A percentile compares a stretch with the other conserved stretches of the same genome.
phyloP scores from a whole-genome alignment of 768 basidiomycete species.

The Hypholoma sublateritium region DNA sequence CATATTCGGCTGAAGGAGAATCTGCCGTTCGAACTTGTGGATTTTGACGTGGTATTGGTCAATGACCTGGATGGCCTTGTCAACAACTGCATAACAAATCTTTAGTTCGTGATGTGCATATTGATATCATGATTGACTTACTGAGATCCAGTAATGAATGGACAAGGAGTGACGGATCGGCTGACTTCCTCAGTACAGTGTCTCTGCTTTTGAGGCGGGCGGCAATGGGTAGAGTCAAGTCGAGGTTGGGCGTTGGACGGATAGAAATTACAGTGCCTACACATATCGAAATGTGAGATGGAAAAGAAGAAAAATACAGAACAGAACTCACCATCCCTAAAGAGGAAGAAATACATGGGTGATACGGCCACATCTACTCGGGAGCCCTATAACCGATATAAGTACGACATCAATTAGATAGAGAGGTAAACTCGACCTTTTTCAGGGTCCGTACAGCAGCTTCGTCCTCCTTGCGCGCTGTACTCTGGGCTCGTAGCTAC shows the following conservation, averaged over 20 bases:
- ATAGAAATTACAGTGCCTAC: constrained; percentile 69
- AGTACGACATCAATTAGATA: neutral
- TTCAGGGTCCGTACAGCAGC: constrained; percentile 31
- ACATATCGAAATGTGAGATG: neutral
- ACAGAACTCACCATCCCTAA: constrained; percentile 53
- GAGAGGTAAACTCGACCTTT: constrained; percentile 17
- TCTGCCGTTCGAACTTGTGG: constrained; percentile 55
- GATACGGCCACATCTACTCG: constrained; percentile 57
- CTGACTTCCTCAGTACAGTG: constrained; percentile 58
- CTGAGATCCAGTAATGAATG: constrained; percentile 66
- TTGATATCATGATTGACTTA: constrained; percentile 19
- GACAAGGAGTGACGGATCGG: constrained; percentile 68
- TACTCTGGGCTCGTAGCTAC: constrained; percentile 13
- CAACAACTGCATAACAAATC: constrained; percentile 48
- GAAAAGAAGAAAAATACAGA: neutral
- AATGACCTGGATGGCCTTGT: constrained; percentile 64
- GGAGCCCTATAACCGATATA: constrained; percentile 38
- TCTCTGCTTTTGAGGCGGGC: constrained; percentile 57
- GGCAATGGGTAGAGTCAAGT: constrained; percentile 56
- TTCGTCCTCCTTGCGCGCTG: constrained; percentile 23
- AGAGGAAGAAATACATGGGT: constrained; percentile 69
- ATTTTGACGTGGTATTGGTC: constrained; percentile 69
- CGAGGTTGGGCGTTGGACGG: constrained; percentile 41
- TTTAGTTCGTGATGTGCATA: neutral
- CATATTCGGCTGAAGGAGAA: constrained; percentile 62